These are phyloP conservation scores for Solanum stenotomum DNA, from an alignment of 257 asterid genomes.

Conservation along the genomic window DNA sequence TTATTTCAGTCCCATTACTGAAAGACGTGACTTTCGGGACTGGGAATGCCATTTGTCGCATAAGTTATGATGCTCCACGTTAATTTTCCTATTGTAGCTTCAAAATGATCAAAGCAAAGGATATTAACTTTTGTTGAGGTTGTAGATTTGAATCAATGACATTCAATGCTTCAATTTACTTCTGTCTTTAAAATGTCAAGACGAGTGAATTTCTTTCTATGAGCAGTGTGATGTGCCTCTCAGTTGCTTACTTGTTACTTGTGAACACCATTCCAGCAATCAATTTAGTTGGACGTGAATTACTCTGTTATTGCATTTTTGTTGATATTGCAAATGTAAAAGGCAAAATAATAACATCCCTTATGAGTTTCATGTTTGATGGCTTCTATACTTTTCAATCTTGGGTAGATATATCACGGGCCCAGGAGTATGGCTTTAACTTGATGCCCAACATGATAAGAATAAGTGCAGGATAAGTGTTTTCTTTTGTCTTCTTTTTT, in stretches of 20 bases:
- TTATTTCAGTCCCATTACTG: not conserved
- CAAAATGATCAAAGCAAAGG: not conserved
- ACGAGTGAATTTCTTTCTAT: not conserved
- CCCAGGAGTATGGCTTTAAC: not conserved
- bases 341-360: not conserved
- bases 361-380: not conserved
- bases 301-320: not conserved
- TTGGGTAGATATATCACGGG: not conserved
- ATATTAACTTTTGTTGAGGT: not conserved
- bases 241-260: not conserved
- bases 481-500: not conserved
- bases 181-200: not conserved
- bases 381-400: not conserved
- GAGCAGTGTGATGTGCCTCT: not conserved
- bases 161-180: not conserved
- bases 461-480: not conserved
- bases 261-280: not conserved
- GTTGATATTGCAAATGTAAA: not conserved
- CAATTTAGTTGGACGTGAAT: not conserved
- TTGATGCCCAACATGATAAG: not conserved
- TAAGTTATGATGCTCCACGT: not conserved
- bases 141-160: not conserved
- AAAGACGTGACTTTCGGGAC: not conserved
- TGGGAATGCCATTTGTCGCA: not conserved
- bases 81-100: not conserved